Conservation (phyloP, 495 filamentous ascomycete species). For the Recurvomyces mirabilis region DNA sequence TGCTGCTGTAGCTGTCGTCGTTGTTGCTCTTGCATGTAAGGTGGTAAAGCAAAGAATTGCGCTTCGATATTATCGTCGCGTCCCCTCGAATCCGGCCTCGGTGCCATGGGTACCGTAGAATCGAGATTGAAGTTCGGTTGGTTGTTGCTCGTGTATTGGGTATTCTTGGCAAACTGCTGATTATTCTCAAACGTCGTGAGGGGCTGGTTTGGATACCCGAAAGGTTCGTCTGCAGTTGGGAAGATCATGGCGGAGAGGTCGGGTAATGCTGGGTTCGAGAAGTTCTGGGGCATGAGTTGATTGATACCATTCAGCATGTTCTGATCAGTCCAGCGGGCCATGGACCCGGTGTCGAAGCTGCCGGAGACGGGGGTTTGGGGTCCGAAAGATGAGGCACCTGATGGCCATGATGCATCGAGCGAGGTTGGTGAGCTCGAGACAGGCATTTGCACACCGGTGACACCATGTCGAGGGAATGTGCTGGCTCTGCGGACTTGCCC, state of each 20-base stretch:
- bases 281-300: conserved; percentile 16
- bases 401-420: conserved; percentile 11
- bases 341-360: conserved; percentile 6
- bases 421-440: background rate
- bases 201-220: conserved; percentile 80
- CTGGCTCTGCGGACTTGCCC: conserved; percentile 33
- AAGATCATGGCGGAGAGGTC: conserved; percentile 89
- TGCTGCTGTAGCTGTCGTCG: no score
- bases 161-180: conserved; percentile 25
- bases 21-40: conserved; percentile 39
- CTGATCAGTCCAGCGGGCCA: background rate
- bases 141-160: background rate
- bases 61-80: conserved; percentile 40
- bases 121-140: background rate
- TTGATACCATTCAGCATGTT: background rate
- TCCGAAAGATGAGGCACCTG: conserved; percentile 11
- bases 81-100: background rate
- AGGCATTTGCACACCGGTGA: background rate
- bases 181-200: conserved; percentile 52
- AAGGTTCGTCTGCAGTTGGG: conserved; percentile 67
- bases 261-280: conserved; percentile 43
- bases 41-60: conserved; percentile 44
- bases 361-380: conserved; percentile 5
- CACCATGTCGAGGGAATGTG: conserved; percentile 34
- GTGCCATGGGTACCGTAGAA: background rate